Conservation (phyloP, 139 green algal species). For the Closterium sp. region DNA sequence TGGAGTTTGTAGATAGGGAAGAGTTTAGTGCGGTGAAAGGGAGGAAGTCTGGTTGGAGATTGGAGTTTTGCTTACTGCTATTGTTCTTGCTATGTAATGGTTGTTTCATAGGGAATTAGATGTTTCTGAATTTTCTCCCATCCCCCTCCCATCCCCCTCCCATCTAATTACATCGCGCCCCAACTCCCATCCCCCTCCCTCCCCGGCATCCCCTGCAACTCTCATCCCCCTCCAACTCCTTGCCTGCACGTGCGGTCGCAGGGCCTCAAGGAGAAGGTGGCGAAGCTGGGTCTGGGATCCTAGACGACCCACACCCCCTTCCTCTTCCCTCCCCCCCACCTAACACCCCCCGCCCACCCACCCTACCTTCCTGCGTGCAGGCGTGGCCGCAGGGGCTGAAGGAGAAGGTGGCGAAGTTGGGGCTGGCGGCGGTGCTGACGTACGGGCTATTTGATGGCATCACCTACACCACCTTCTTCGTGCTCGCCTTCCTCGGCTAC, state of each 20-base stretch:
- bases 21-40: too few species aligned
- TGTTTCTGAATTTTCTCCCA: too few species aligned
- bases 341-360: too few species aligned
- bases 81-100: too few species aligned
- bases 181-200: slow-evolving; percentile 33
- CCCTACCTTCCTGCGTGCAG: not conserved
- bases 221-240: not conserved
- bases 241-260: not conserved
- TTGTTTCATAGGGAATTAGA: too few species aligned
- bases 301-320: slow-evolving; percentile 28
- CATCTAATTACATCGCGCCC: too few species aligned
- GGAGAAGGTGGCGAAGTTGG: slow-evolving; percentile 38
- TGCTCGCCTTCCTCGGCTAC: slow-evolving; percentile 48
- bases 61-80: too few species aligned
- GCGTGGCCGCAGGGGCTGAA: not conserved
- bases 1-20: too few species aligned
- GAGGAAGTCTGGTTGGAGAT: too few species aligned
- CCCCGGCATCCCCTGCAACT: too few species aligned
- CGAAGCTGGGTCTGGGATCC: slow-evolving; percentile 32
- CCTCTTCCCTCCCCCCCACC: too few species aligned
- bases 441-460: slow-evolving; percentile 51
- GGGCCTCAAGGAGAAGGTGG: not conserved
- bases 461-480: slow-evolving; percentile 52
- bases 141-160: too few species aligned
- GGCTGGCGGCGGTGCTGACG: slow-evolving; percentile 36